phyloP scores from a whole-genome alignment of 331 rosid genomes.

The Pyracantha coccinea region DNA sequence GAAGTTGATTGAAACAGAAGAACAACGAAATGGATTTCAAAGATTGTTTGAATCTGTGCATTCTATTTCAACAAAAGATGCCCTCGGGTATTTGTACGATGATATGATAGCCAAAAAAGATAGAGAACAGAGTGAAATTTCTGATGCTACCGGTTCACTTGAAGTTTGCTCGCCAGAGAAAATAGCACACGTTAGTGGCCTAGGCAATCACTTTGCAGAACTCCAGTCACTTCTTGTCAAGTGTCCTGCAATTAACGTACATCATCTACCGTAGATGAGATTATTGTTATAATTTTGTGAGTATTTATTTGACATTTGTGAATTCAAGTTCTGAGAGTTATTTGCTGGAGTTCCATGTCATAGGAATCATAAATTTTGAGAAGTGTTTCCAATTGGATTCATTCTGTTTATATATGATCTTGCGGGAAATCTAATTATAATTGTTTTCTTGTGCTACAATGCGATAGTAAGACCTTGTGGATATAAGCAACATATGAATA shows the following conservation, averaged over 20 bases:
- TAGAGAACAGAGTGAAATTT: conserved; percentile 12
- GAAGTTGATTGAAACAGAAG: conserved; percentile 39
- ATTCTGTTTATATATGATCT: too few relatives aligned
- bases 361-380: neutral
- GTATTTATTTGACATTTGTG: neutral
- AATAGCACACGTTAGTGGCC: conserved; percentile 12
- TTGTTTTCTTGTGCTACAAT: neutral
- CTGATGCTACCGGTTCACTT: conserved; percentile 18
- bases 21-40: conserved; percentile 42
- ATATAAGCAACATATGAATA: too few relatives aligned
- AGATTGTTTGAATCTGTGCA: conserved; percentile 45
- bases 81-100: conserved; percentile 43
- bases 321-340: neutral
- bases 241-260: conserved; percentile 35
- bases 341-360: neutral
- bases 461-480: neutral
- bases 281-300: neutral
- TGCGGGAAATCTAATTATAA: neutral
- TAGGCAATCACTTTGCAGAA: conserved; percentile 35
- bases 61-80: conserved; percentile 52
- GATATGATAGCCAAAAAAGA: conserved; percentile 28
- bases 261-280: conserved; percentile 24
- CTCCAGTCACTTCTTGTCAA: conserved; percentile 37
- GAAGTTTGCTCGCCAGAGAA: conserved; percentile 19
- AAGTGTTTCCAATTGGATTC: neutral